phyloP scores from a whole-genome alignment of 495 filamentous ascomycete species.

The Aspergillus sclerotioniger region DNA sequence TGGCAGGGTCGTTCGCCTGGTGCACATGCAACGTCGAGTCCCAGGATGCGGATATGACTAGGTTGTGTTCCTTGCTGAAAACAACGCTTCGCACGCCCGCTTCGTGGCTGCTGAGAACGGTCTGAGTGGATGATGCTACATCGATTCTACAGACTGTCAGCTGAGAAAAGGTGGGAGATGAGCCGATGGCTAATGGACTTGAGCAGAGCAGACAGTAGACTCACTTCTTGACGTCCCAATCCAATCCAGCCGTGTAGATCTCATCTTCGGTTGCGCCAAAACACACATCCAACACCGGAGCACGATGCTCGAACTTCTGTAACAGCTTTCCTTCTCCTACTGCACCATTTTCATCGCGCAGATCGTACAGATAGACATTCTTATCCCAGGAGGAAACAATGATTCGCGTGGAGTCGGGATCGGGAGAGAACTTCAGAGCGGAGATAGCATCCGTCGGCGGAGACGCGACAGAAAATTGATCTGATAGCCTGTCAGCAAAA shows the following conservation, averaged over 20 bases:
- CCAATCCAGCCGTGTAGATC: conserved; percentile 81
- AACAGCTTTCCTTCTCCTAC: conserved; percentile 60
- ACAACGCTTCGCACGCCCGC: conserved; percentile 78
- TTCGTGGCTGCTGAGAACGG: conserved; percentile 72
- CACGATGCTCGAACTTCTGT: conserved; percentile 73
- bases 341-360: conserved; percentile 55
- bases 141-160: conserved; percentile 58
- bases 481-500: conserved; percentile 27
- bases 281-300: conserved; percentile 87
- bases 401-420: conserved; percentile 60
- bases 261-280: conserved; percentile 77
- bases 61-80: conserved; percentile 70
- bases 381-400: conserved; percentile 95
- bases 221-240: conserved; percentile 78
- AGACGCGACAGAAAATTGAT: conserved; percentile 46
- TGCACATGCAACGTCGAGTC: conserved; percentile 87
- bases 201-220: conserved; percentile 11
- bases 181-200: background rate
- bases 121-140: conserved; percentile 66
- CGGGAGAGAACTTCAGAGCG: conserved; percentile 77
- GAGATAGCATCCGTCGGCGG: conserved; percentile 90
- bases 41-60: conserved; percentile 90
- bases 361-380: conserved; percentile 86
- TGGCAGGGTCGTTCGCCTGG: conserved; percentile 50
- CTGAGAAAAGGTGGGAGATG: background rate